These are phyloP conservation scores for Saccharomycopsis sp. DNA, from an alignment of 805 yeast species.

Conservation along the genomic window DNA sequence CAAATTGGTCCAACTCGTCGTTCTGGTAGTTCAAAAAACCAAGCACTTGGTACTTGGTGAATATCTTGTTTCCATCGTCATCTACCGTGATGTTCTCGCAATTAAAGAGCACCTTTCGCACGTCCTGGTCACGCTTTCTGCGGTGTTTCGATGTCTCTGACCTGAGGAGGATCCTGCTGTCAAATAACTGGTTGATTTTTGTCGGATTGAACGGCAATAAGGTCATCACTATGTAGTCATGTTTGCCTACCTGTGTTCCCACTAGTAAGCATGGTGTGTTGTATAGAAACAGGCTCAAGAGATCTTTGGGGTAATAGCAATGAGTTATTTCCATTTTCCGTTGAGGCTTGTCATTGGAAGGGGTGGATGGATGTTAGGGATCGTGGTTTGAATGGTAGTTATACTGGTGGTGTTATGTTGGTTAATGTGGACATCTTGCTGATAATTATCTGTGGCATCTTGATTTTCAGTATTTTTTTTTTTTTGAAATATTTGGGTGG, in stretches of 20 bases:
- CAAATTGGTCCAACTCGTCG: background rate
- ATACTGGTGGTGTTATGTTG: too few species aligned
- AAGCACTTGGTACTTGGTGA: slow-evolving; percentile 8
- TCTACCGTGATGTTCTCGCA: background rate
- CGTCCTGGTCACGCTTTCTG: background rate
- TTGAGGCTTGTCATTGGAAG: too few species aligned
- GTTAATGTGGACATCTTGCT: too few species aligned
- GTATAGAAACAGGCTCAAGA: slow-evolving; percentile 12
- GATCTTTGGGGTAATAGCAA: slow-evolving; percentile 21
- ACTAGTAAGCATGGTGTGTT: slow-evolving; percentile 18
- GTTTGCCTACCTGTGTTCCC: slow-evolving; percentile 11
- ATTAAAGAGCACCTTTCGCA: background rate
- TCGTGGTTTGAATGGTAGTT: too few species aligned
- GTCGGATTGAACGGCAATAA: slow-evolving; percentile 18
- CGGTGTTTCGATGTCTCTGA: background rate
- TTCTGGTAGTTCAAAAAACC: slow-evolving; percentile 19
- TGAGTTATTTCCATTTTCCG: slow-evolving; percentile 10
- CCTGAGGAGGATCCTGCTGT: background rate
- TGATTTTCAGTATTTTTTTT: too few species aligned
- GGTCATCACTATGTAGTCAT: slow-evolving; percentile 18
- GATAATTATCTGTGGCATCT: too few species aligned
- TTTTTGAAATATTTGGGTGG: too few species aligned
- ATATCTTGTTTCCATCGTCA: background rate
- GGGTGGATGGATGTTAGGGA: too few species aligned
- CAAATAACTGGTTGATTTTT: slow-evolving; percentile 7